phyloP scores from a whole-genome alignment of 345 rosid genomes.

The Syzygium aqueum region DNA sequence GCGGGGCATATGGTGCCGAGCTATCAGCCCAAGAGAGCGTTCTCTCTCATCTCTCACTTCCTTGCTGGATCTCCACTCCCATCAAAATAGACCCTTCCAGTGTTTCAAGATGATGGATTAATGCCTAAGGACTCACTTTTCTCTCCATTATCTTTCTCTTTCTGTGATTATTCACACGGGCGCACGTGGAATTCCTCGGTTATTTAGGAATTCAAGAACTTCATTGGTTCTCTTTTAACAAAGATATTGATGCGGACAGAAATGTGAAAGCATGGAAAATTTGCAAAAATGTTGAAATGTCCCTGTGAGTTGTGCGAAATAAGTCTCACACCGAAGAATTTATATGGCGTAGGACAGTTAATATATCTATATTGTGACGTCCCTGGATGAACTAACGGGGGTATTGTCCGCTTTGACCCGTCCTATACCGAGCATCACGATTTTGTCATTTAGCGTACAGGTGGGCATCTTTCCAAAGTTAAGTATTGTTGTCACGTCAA shows the following conservation, averaged over 20 bases:
- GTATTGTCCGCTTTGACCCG: too few species aligned
- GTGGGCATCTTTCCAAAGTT: too few species aligned
- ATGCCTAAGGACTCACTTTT: not conserved
- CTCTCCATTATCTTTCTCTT: not conserved
- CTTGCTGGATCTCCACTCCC: conserved; percentile 62
- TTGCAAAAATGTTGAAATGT: not conserved
- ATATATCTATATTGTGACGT: not conserved
- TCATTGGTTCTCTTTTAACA: not conserved
- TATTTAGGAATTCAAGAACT: not conserved
- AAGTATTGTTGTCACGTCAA: too few species aligned
- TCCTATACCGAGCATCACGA: too few species aligned
- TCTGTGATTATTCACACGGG: not conserved
- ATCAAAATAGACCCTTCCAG: not conserved
- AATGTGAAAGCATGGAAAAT: not conserved
- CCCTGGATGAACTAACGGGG: too few species aligned
- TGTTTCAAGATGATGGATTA: not conserved
- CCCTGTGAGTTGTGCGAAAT: not conserved
- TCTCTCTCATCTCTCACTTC: conserved; percentile 62
- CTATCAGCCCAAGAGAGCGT: conserved; percentile 67
- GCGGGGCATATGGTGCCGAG: conserved; percentile 96
- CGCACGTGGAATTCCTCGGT: not conserved
- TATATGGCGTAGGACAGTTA: not conserved
- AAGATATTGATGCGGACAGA: not conserved
- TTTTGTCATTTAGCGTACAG: too few species aligned
- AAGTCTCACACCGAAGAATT: not conserved